phyloP scores from a whole-genome alignment of 1,284 basidiomycete species.

The Trametes versicolor region DNA sequence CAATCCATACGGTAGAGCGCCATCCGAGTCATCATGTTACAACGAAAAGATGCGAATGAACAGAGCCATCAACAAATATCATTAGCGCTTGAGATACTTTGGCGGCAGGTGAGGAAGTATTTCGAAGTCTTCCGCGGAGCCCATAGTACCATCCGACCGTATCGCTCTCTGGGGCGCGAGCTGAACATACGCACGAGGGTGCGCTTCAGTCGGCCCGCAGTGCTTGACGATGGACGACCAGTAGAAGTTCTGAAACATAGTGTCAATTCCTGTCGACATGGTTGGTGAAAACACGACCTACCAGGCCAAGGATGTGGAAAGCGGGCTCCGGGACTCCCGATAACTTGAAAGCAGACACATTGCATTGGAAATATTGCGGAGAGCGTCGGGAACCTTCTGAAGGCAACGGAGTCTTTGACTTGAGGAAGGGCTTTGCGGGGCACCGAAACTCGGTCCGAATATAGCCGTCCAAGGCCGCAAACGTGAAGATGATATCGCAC shows the following conservation, averaged over 20 bases:
- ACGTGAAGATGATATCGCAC: constrained; percentile 3
- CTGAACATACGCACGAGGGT: not conserved
- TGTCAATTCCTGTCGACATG: not conserved
- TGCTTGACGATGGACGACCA: constrained; percentile 3
- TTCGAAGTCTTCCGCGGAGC: not conserved
- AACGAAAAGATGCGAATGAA: no score
- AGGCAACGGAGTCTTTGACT: not conserved
- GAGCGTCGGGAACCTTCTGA: not conserved
- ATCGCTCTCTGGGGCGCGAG: constrained; percentile 2
- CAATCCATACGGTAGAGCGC: no score
- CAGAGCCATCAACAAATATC: no score
- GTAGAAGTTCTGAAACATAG: not conserved
- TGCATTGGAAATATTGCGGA: not conserved
- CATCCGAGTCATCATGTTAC: no score
- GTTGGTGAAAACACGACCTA: not conserved
- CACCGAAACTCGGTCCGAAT: not conserved
- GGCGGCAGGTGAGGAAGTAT: no score
- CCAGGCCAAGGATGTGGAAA: constrained; percentile 1
- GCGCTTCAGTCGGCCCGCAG: not conserved
- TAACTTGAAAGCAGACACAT: not conserved
- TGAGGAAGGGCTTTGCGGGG: constrained; percentile 4
- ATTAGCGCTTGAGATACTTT: no score
- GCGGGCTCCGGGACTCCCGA: no score
- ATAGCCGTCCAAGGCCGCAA: not conserved
- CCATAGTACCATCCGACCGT: not conserved